Conservation (phyloP, 164 flowering plant species). For the Nymphaea thermarum region DNA sequence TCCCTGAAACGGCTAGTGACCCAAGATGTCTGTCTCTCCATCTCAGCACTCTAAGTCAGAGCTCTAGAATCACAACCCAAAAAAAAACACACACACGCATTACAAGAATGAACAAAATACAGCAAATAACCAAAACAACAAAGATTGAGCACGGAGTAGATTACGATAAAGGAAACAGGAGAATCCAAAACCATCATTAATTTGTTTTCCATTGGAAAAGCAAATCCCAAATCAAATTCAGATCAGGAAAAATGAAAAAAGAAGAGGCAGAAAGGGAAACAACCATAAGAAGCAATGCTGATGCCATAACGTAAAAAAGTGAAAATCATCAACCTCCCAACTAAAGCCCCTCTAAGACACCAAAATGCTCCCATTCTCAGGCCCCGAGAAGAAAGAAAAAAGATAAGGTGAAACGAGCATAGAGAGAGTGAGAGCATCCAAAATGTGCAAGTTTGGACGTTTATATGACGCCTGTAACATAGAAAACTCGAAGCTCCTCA, state of each 20-base stretch:
- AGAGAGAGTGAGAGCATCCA: not conserved
- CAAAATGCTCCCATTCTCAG: not conserved
- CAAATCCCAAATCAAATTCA: not conserved
- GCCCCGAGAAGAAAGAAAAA: not conserved
- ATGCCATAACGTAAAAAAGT: not conserved
- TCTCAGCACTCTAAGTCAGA: conserved; percentile 3
- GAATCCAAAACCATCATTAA: not conserved
- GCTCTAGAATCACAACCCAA: not conserved
- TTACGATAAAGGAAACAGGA: not conserved
- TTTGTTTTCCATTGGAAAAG: not conserved
- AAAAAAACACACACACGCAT: too few relatives aligned
- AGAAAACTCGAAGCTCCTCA: too few relatives aligned
- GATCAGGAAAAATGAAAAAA: not conserved
- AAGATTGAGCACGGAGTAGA: too few relatives aligned
- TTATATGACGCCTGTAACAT: not conserved
- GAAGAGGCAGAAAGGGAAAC: too few relatives aligned
- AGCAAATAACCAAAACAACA: too few relatives aligned
- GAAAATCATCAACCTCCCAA: not conserved
- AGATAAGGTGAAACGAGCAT: not conserved
- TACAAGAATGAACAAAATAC: not conserved
- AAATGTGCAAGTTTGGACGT: not conserved
- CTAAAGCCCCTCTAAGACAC: not conserved
- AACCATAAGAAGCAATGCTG: not conserved
- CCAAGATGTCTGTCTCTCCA: conserved; percentile 25
- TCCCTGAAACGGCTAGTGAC: conserved; percentile 6